A percentile compares a stretch with the other conserved stretches of the same genome.
These are phyloP conservation scores for Rhododendron griersonianum DNA, from an alignment of 148 eudicot species.

Conservation along the genomic window DNA sequence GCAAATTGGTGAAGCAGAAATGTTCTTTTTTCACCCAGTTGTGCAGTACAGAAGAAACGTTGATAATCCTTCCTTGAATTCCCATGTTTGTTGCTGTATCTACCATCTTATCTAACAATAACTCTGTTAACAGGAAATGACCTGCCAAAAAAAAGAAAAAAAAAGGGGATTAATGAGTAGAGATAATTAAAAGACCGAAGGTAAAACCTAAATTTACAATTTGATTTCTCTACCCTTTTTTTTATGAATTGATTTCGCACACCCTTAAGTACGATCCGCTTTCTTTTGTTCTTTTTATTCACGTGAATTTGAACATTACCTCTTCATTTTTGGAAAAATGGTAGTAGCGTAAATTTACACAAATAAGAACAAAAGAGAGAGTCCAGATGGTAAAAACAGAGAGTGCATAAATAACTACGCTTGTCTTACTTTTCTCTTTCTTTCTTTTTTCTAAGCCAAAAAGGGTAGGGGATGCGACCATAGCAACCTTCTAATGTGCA, in stretches of 20 bases:
- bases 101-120: conserved; percentile 84
- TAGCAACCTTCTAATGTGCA: no score
- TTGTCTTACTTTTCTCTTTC: no score
- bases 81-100: conserved; percentile 69
- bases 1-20: conserved; percentile 52
- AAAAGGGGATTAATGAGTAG: not conserved
- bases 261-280: not conserved
- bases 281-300: no score
- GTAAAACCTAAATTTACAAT: not conserved
- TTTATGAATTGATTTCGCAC: no score
- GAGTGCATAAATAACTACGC: no score
- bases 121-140: conserved; percentile 81
- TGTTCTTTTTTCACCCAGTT: conserved; percentile 67
- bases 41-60: conserved; percentile 79
- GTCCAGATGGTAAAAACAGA: no score
- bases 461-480: not conserved
- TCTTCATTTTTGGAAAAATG: not conserved
- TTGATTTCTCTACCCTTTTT: not conserved
- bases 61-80: conserved; percentile 78
- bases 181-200: not conserved
- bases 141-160: conserved; percentile 38
- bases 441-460: not conserved
- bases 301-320: not conserved
- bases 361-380: no score
- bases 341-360: no score